Conservation (phyloP, 2,329 filamentous ascomycete genomes). For the Polytolypa hystricis region DNA sequence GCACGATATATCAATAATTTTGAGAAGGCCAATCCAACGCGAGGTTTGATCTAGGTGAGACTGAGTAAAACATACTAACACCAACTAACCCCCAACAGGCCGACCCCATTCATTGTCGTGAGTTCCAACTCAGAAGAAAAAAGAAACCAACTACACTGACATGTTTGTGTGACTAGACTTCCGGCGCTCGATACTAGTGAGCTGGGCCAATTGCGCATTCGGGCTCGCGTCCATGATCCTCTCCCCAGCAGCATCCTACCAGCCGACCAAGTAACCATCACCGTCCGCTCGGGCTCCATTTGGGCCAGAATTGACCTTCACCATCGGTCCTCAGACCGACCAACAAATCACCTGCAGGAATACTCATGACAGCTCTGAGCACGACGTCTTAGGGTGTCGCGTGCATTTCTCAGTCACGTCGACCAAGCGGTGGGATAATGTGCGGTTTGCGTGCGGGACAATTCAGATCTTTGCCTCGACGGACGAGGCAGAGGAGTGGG, state of each 20-base stretch:
- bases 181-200: conserved; percentile 1
- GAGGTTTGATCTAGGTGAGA: too few species aligned
- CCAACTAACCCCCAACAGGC: too few species aligned
- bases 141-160: too few species aligned
- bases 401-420: conserved; percentile 4
- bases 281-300: conserved; percentile 4
- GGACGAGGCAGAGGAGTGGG: conserved; percentile 3
- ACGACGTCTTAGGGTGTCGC: neutral
- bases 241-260: neutral
- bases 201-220: conserved; percentile 4
- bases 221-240: conserved; percentile 3
- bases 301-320: neutral
- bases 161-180: conserved; percentile 2
- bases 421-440: conserved; percentile 4
- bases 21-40: too few species aligned
- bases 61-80: too few species aligned
- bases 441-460: conserved; percentile 3
- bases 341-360: conserved; percentile 3
- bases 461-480: conserved; percentile 4
- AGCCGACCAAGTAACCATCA: neutral
- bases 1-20: too few species aligned
- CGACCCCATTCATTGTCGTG: conserved; percentile 4
- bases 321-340: neutral
- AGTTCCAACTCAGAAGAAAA: too few species aligned
- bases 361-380: neutral